Evolutionary conservation across 176 grass and related monocot species (phyloP).

Genomic region (Coix lacrymajobi): DNA sequence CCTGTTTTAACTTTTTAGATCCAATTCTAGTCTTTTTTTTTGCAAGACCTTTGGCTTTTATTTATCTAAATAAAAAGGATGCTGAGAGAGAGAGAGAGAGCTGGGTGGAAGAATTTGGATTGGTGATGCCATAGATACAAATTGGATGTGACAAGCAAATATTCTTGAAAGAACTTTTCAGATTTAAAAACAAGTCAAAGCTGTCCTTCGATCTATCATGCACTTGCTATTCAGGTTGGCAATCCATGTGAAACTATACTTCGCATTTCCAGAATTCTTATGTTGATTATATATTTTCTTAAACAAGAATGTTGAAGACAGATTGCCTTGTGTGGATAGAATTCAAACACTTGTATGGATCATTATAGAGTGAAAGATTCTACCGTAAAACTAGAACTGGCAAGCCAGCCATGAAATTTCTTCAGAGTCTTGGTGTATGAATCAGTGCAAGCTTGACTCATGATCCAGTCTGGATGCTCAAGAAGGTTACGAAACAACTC

Average conservation of each 20-base stretch:
- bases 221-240: background rate
- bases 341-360: background rate
- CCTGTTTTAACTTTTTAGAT: background rate
- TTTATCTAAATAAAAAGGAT: background rate
- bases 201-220: background rate
- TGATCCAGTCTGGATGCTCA: constrained; percentile 78
- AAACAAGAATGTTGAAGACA: no score
- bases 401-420: constrained; percentile 97
- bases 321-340: background rate
- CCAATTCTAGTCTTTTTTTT: background rate
- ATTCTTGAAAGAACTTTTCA: background rate
- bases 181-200: background rate
- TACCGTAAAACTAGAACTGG: constrained; percentile 94
- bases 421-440: constrained; percentile 93
- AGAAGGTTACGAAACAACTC: constrained; percentile 85
- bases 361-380: background rate
- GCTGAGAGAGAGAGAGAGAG: no score
- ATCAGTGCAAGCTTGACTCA: constrained; percentile 86
- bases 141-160: background rate
- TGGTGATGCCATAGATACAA: background rate
- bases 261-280: background rate
- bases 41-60: background rate
- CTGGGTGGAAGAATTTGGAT: background rate
- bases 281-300: background rate
- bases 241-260: background rate